Base-by-base conservation (phyloP, 2,329 filamentous ascomycete genomes). In the Cladophialophora immunda region DNA sequence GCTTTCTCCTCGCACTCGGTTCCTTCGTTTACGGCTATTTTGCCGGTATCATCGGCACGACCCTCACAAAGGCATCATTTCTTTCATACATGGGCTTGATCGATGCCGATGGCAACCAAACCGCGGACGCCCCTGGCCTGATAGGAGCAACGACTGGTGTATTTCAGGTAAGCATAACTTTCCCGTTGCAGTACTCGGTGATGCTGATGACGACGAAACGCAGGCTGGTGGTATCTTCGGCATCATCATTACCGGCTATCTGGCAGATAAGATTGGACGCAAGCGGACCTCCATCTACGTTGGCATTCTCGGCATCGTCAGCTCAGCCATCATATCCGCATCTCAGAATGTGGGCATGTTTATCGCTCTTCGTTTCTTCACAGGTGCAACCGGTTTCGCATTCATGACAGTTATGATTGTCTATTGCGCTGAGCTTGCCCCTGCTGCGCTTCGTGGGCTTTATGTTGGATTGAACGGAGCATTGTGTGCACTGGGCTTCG, bases 201-300 rank as follows among this genome's bases (percentile, higher is more conserved):
- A 58, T 22, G 15, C 55, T 47, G 32, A 27, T 32, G 9, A 22
- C 6, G 27, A 47, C 15, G 19, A 45, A 11, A n/a, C 30, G 2
- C 78, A 78, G 25, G 81, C 80, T 6, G 80, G 81, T 8, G 78
- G 75, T 22, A 75, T 75, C 47, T 66, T 78, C 15, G 80, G 77
- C 5, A 61, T 65, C 30, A 41, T 59, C 17, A 38, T 30, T 5
- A 27, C 13, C 17, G 45, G 22, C 22, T 27, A 36, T 17, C 17
- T 60, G 11, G 50, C 50, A n/a, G 62, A 65, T 25, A 59, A 75
- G 76, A 13, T 81, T 80, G 80, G 72, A 68, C 13, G 76, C 76
- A 11, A 78, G 80, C 58, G 70, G 70, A 45, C 74, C 73, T 54
- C 75, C 76, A 73, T 77, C 65, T 52, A 78, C 7, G 77, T 77